Evolutionary conservation across 2,329 filamentous ascomycete genomes (phyloP), one percentile per base, ranked within the genome.

Genomic region (Sordariomycetes sp.): DNA sequence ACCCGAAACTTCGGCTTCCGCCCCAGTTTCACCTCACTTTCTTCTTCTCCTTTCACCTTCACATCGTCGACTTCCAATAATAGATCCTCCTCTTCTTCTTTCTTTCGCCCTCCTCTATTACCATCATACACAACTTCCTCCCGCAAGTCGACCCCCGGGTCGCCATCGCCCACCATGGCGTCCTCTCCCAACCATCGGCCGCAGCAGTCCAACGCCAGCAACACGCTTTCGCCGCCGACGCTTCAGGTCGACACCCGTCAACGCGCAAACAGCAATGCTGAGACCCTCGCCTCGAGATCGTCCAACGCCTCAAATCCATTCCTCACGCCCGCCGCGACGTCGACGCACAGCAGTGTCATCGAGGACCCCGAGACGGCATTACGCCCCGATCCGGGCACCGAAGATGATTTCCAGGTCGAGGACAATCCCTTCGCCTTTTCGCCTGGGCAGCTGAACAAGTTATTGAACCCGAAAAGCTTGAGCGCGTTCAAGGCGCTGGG

Each of bases 401-500:
- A 85, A 51, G 66, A 61, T 18, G 82, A 86, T 39, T 92, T 88
- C 46, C 46, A 71, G 10, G 77, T 88, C 12, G 68, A 79, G 6
- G 64, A 85, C 49, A 93, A 88, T 53, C 79, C 79, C 3, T 94
- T 93, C 50, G 86, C 84, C n/a, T 93, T 84, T 51, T 78, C 77
- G 3, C 82, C 82, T 1, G 86, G 87, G 8, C 79, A 92, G 48
- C 66, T 94, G 39, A 79, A 75, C 41, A 93, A 92, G 57, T 68
- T 93, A 51, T 72, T 87, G 33, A 88, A 92, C 48, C 86, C 86
- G 2, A 94, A 94, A 60, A 90, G 77, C 35, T 58, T 92, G 37
- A 68, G 79, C 9, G 86, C 86, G 1, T 92, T 86, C 46, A 79
- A 77, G 44, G 79, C 79, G 3, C 55, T 94, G 2, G 86, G 86